Conservation (phyloP, 352 stramenopile genomes). For the Aphanomyces astaci region DNA sequence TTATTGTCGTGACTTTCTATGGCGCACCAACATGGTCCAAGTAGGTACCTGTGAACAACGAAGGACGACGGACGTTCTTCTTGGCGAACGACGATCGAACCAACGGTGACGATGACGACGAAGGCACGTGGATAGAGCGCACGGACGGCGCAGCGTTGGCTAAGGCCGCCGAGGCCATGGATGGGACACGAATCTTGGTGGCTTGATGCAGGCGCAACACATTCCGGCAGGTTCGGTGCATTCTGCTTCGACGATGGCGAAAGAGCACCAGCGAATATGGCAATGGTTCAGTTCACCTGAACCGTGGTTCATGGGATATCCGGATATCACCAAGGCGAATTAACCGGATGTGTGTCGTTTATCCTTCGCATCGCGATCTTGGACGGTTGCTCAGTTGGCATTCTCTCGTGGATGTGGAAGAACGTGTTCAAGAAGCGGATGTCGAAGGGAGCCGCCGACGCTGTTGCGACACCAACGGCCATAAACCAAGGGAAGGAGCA, state of each 20-base stretch:
- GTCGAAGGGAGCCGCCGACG: too few species aligned
- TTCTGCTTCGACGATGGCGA: neutral
- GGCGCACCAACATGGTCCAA: neutral
- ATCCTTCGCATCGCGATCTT: neutral
- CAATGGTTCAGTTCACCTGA: neutral
- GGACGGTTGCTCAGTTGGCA: neutral
- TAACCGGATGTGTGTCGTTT: neutral
- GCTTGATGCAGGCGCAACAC: neutral
- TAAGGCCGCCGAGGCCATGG: neutral
- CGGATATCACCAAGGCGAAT: too few species aligned
- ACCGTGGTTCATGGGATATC: neutral
- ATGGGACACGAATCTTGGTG: neutral
- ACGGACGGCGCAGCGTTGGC: neutral
- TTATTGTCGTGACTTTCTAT: too few species aligned
- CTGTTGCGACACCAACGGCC: neutral
- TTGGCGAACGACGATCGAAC: neutral
- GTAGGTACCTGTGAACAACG: conserved; percentile 6
- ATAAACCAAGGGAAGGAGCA: neutral
- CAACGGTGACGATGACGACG: neutral
- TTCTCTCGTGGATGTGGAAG: neutral
- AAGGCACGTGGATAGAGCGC: neutral
- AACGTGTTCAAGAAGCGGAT: neutral
- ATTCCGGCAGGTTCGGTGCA: neutral
- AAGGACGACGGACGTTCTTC: neutral
- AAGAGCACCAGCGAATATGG: conserved; percentile 5